These are phyloP conservation scores for Solanum verrucosum DNA, from an alignment of 257 asterid genomes.

Conservation along the genomic window DNA sequence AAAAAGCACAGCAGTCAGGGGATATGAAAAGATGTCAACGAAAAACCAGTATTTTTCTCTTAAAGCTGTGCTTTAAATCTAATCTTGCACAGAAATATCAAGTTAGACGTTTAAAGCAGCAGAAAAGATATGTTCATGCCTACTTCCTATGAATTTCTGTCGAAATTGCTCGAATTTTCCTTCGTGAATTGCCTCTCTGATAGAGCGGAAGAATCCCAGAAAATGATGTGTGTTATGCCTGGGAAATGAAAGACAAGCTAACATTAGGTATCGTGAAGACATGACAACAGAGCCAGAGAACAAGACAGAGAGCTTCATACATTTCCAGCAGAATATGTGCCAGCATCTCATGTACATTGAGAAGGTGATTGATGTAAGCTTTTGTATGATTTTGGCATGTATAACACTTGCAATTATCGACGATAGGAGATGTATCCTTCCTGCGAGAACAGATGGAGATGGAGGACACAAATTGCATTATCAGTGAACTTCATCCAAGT, in stretches of 20 bases:
- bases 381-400: constrained; percentile 85
- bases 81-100: not conserved
- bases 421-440: constrained; percentile 62
- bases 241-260: constrained; percentile 4
- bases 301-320: constrained; percentile 26
- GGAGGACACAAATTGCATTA: not conserved
- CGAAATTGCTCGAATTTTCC: constrained; percentile 63
- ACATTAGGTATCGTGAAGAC: not conserved
- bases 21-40: not conserved
- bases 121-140: constrained; percentile 36
- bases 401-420: constrained; percentile 60
- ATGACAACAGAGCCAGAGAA: not conserved
- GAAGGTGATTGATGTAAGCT: constrained; percentile 87
- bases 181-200: constrained; percentile 55
- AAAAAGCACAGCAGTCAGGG: not conserved
- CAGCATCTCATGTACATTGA: constrained; percentile 89
- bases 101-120: constrained; percentile 24
- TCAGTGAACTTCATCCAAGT: not conserved
- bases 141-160: constrained; percentile 39
- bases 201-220: constrained; percentile 67
- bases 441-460: constrained; percentile 19
- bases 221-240: constrained; percentile 95
- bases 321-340: constrained; percentile 84
- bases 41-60: not conserved
- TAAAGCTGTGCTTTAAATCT: not conserved